phyloP scores from a whole-genome alignment of 2,329 filamentous ascomycete species.

The Colletotrichum melonis region DNA sequence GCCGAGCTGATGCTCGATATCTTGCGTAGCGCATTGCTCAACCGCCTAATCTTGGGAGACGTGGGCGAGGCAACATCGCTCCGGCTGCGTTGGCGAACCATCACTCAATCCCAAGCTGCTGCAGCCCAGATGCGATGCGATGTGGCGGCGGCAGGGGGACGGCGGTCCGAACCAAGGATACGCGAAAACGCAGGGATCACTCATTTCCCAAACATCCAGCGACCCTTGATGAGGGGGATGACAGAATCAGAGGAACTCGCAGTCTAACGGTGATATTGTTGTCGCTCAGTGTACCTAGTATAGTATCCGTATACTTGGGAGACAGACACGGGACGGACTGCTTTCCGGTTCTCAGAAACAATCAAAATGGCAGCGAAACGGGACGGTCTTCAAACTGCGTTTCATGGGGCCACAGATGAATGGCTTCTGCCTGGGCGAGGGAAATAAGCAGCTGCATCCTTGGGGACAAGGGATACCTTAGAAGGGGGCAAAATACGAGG shows the following conservation, averaged over 20 bases:
- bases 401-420: conserved; percentile 5
- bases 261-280: too few species aligned
- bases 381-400: background rate
- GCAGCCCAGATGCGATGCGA: background rate
- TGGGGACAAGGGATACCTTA: background rate
- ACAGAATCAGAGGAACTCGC: too few species aligned
- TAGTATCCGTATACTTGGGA: too few species aligned
- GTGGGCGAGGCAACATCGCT: background rate
- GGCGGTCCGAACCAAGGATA: background rate
- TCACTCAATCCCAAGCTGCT: background rate
- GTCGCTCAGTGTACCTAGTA: too few species aligned
- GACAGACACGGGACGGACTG: background rate
- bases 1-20: background rate
- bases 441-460: background rate
- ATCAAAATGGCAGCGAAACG: background rate
- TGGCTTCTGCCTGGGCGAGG: conserved; percentile 9
- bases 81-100: conserved; percentile 13
- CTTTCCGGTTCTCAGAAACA: background rate
- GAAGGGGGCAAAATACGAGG: conserved; percentile 6
- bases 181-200: background rate
- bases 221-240: background rate
- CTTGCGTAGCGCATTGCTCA: conserved; percentile 2
- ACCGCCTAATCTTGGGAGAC: background rate
- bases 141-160: background rate
- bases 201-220: background rate